These are phyloP conservation scores for Silene uniflora DNA, from an alignment of 148 eudicot species.

Conservation along the genomic window DNA sequence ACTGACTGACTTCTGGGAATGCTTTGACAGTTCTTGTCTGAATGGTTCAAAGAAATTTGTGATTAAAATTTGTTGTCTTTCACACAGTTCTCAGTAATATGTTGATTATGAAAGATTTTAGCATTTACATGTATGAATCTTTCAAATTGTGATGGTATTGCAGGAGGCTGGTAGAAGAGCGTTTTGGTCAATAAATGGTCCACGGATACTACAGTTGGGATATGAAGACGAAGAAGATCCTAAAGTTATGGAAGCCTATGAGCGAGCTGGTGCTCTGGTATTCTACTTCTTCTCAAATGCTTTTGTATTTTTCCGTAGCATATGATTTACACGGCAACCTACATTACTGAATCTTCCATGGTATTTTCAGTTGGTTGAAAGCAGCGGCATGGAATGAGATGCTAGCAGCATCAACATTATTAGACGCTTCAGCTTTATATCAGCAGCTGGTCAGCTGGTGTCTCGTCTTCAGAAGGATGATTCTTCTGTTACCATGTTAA, in stretches of 20 bases:
- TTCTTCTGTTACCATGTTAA: not conserved
- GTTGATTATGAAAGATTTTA: too few relatives aligned
- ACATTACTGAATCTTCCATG: constrained; percentile 12
- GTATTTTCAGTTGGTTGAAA: constrained; percentile 61
- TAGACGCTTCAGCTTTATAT: not conserved
- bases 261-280: constrained; percentile 93
- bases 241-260: constrained; percentile 90
- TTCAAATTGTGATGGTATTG: not conserved
- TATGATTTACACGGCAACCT: not conserved
- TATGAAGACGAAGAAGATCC: constrained; percentile 91
- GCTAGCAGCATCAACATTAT: not conserved
- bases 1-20: not conserved
- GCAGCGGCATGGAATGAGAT: constrained; percentile 37
- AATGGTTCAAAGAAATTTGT: not conserved
- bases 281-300: not conserved
- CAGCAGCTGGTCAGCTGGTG: not conserved
- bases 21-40: not conserved
- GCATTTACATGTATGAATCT: not conserved
- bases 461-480: not conserved
- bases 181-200: constrained; percentile 95
- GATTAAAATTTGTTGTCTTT: too few relatives aligned
- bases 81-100: too few relatives aligned
- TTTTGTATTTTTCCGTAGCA: not conserved
- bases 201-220: constrained; percentile 84
- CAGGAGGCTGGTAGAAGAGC: constrained; percentile 96